A percentile compares a stretch with the other conserved stretches of the same genome.
Conservation (phyloP, 257 asterid species). For the Fraxinus pennsylvanica region DNA sequence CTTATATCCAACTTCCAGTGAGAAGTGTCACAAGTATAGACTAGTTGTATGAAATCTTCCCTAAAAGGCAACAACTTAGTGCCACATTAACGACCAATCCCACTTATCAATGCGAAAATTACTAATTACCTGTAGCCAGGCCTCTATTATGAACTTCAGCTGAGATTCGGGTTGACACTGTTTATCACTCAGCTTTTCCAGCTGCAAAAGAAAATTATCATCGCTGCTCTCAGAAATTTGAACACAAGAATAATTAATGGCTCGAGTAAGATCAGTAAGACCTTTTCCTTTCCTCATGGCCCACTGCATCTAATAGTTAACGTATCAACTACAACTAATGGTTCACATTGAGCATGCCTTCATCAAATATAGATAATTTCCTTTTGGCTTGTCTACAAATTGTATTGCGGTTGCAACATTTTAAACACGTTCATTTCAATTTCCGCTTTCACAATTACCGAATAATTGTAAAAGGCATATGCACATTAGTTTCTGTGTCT, state of each 20-base stretch:
- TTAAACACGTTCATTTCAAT: background rate
- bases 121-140: slow-evolving; percentile 84
- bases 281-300: background rate
- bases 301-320: background rate
- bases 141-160: slow-evolving; percentile 90
- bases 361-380: background rate
- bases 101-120: slow-evolving; percentile 10
- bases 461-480: background rate
- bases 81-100: slow-evolving; percentile 16
- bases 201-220: slow-evolving; percentile 51
- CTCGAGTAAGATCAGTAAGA: background rate
- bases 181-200: slow-evolving; percentile 79
- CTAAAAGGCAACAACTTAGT: slow-evolving; percentile 1
- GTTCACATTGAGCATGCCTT: background rate
- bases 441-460: background rate
- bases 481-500: background rate
- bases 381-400: background rate
- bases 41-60: background rate
- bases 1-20: slow-evolving; percentile 6
- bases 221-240: slow-evolving; percentile 12
- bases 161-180: slow-evolving; percentile 95
- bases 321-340: background rate
- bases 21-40: background rate
- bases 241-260: slow-evolving; percentile 5
- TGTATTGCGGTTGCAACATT: background rate